These are phyloP conservation scores for Leishmania aethiopica DNA, from an alignment of 208 protist genomes.

Conservation along the genomic window DNA sequence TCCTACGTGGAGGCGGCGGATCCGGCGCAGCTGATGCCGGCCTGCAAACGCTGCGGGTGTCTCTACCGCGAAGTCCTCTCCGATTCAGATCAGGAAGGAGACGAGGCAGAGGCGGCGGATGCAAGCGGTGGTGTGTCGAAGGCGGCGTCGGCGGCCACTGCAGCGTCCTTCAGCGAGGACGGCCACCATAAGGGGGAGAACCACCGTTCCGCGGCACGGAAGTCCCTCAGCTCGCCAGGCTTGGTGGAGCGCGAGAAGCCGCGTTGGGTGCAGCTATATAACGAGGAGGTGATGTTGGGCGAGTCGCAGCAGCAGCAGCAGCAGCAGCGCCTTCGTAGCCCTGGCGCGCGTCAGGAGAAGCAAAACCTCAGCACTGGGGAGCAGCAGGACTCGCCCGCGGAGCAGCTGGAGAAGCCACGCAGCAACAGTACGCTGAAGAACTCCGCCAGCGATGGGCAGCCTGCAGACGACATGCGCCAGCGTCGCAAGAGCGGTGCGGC, in stretches of 20 bases:
- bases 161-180: constrained; percentile 7
- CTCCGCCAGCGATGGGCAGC: not conserved
- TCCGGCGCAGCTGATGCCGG: constrained; percentile 62
- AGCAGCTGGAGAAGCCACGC: constrained; percentile 1
- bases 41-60: constrained; percentile 74
- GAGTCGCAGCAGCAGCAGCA: constrained; percentile 17
- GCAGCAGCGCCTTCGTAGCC: not conserved
- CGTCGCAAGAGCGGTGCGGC: not conserved
- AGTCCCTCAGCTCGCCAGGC: not conserved
- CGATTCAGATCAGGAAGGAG: constrained; percentile 7
- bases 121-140: not conserved
- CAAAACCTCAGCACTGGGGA: constrained; percentile 11
- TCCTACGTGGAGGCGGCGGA: constrained; percentile 83
- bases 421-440: not conserved
- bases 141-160: too few relatives aligned
- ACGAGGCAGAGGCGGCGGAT: not conserved
- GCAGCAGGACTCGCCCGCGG: not conserved
- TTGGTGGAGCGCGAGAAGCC: constrained; percentile 31
- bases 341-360: constrained; percentile 6
- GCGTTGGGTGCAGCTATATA: constrained; percentile 47
- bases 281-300: constrained; percentile 28
- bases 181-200: not conserved
- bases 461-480: not conserved
- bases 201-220: not conserved
- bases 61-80: constrained; percentile 48